Evolutionary conservation across 2,329 filamentous ascomycete genomes (phyloP), one percentile per base, ranked within the genome.

Genomic region (Paecilomyces fulvus): DNA sequence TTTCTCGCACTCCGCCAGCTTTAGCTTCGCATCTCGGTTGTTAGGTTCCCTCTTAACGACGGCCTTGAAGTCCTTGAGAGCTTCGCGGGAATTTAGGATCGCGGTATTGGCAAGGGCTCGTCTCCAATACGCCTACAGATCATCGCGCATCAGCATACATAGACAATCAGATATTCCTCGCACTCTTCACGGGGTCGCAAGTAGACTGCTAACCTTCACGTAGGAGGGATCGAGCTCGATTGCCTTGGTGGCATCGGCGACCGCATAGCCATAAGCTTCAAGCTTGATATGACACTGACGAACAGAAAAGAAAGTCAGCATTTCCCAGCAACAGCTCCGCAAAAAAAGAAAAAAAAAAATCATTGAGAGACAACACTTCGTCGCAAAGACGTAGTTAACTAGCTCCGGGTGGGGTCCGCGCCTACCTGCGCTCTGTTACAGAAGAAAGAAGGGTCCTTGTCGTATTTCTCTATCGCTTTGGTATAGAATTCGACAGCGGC

Each of bases 401-500:
- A 51, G 30, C 28, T 56, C 30, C 31, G 17, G 55, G 52, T 17
- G 21, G 49, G 54, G 31, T 49, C 52, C 49, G 53, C 60, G 76
- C 81, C 61, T 73, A 96, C 92, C 83, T 96, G 92, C 20, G 94
- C 94, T 71, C 94, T 83, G 77, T 99, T 99, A 66, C 90, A 91
- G 77, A 85, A 97, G 77, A 92, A 97, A 0, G 92, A 88, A 6
- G 92, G 89, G 68, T 97, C 88, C 64, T 88, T 80, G 69, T 87
- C 83, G 75, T 96, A 86, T 64, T 89, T 76, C 59, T 88, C 86
- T 69, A 99, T 97, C 25, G 92, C 92, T 75, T 95, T 83, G 55
- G 84, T 85, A 74, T 99, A 99, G 63, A 86, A 84, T 1, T 92
- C 86, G 61, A 96, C 81, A 7, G 94, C 94, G 2, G 81, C 77